phyloP scores from a whole-genome alignment of 257 asterid species.

The Coffea canephora region DNA sequence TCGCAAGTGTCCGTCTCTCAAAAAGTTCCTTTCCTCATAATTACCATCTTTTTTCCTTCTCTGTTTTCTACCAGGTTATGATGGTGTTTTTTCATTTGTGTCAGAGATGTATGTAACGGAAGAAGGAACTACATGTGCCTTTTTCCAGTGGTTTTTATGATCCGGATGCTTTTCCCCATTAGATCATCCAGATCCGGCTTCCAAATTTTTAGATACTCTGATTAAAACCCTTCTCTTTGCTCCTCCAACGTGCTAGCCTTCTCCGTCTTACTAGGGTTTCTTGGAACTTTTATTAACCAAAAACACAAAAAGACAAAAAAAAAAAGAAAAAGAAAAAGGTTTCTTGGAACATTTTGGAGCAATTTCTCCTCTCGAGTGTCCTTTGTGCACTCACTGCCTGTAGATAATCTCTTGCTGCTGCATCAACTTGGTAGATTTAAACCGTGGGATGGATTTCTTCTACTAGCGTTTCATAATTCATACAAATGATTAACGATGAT shows the following conservation, averaged over 20 bases:
- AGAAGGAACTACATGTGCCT: not conserved
- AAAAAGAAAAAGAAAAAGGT: not conserved
- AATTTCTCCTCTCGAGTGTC: not conserved
- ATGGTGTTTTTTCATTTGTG: not conserved
- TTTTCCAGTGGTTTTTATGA: not conserved
- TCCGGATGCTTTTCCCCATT: not conserved
- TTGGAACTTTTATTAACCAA: not conserved
- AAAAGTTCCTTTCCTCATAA: not conserved
- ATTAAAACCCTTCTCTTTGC: not conserved
- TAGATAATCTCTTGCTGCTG: not conserved
- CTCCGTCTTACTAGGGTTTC: not conserved
- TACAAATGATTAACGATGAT: no score
- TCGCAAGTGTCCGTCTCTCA: not conserved
- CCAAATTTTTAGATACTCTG: not conserved
- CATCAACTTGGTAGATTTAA: no score
- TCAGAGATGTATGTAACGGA: not conserved
- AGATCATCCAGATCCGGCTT: not conserved
- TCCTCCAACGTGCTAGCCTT: not conserved
- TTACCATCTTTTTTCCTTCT: not conserved
- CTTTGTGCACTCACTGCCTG: not conserved
- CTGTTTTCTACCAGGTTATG: constrained; percentile 5
- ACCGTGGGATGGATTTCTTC: not conserved
- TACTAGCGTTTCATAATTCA: no score
- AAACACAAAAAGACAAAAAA: no score
- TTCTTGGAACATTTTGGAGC: not conserved